Base-by-base conservation (phyloP, 352 stramenopile species). In the Phytopythium aichiense region DNA sequence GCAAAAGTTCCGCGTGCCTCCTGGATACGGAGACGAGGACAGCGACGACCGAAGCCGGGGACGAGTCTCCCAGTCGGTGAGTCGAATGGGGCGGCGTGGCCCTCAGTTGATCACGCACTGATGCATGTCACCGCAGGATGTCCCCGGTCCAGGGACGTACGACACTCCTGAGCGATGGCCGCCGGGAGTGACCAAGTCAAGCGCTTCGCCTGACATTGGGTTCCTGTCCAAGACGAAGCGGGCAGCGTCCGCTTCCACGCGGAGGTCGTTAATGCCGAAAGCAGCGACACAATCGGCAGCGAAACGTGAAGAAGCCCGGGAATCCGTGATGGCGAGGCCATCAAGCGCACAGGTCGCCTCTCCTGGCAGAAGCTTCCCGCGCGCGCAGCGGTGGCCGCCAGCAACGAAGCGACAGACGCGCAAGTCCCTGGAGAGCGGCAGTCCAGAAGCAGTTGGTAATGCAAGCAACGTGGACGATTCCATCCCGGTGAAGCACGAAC, bases 141-240 rank as follows among this genome's bases (percentile, higher is more conserved):
- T 73, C 0, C 79, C 81, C 35, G 77, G 81, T 0, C 81, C 79
- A 33, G 79, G 81, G 7, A 58, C 81, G 9, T 91, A 91, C 61
- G 72, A 89, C 42, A 56, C 72, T 3, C 58, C 49, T 2, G 58
- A 71, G 9, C 50, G 55, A 15, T 86, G 78, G 74, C 46, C 56
- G 20, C 35, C 45, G 35, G 42, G 55, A 60, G 48, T 12, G 22
- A 16, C 18, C 16, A 57, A 70, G 48, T 43, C 66, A 18, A 65
- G 56, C 1, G 59, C 70, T 13, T 60, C 52, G 22, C 72, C 67
- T 4, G 71, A 64, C 0, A 63, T 74, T 5, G 65, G 43, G 20
- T 86, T 81, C 65, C 48, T 74, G 1, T 83, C 72, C 1, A 58
- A 31, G 33, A 69, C 66, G 20, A 49, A n/a, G 8, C 50, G 66